Evolutionary conservation across 441 rosid species (phyloP).

Genomic region (Bocquillonia castaneifolia): DNA sequence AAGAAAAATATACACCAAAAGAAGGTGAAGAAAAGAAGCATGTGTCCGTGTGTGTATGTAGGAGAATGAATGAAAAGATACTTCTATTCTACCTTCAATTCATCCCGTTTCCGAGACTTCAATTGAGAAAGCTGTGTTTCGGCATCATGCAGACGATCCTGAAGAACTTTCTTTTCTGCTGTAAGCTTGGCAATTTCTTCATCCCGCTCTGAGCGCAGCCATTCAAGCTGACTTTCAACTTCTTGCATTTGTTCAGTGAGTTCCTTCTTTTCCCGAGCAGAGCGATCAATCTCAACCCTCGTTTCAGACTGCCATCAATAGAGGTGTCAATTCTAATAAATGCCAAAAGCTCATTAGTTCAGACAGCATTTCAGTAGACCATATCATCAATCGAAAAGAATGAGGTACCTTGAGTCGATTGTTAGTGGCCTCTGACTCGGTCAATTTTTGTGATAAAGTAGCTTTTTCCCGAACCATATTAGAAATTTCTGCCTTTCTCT

Average conservation of each 20-base stretch:
- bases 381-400: conserved; percentile 23
- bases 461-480: conserved; percentile 64
- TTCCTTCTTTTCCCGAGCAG: conserved; percentile 82
- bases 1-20: not conserved
- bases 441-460: conserved; percentile 53
- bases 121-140: conserved; percentile 80
- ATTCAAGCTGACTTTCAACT: conserved; percentile 91
- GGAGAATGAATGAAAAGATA: not conserved
- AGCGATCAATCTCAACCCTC: conserved; percentile 85
- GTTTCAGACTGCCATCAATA: conserved; percentile 68
- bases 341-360: conserved; percentile 5
- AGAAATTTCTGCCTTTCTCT: conserved; percentile 64
- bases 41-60: not conserved
- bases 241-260: conserved; percentile 80
- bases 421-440: conserved; percentile 70
- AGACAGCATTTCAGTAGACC: conserved; percentile 11
- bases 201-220: conserved; percentile 90
- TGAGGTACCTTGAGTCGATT: conserved; percentile 72
- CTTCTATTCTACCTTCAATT: conserved; percentile 64
- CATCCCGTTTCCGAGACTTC: conserved; percentile 92
- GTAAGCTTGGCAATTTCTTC: conserved; percentile 71
- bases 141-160: conserved; percentile 94
- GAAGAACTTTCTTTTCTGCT: conserved; percentile 74
- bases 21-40: not conserved
- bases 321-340: conserved; percentile 23